phyloP scores from a whole-genome alignment of 768 basidiomycete species.

The Dacryopinax spathularia region DNA sequence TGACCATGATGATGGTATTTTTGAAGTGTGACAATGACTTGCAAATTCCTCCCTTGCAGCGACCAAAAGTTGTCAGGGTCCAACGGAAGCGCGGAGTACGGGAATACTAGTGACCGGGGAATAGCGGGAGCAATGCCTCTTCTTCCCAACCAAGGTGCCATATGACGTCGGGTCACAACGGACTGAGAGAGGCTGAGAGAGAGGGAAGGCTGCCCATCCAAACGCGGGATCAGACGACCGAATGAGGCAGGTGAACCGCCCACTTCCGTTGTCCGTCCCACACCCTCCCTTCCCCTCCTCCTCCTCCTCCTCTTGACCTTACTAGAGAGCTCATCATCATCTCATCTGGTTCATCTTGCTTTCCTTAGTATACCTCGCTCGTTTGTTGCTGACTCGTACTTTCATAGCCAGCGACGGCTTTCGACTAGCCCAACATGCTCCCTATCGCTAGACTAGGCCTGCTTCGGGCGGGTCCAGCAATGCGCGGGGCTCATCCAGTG shows the following conservation, averaged over 20 bases:
- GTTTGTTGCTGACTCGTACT: not conserved
- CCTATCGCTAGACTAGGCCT: slow-evolving; percentile 3
- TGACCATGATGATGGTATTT: too few relatives aligned
- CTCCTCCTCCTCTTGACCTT: not conserved
- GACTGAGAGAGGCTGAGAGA: not conserved
- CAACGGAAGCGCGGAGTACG: too few relatives aligned
- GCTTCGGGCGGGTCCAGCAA: not conserved
- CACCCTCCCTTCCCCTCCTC: not conserved
- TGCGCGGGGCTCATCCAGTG: not conserved
- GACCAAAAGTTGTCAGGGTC: not conserved
- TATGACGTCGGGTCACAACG: slow-evolving; percentile 2
- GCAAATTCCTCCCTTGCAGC: too few relatives aligned
- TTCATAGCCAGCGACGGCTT: not conserved
- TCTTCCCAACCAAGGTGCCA: not conserved
- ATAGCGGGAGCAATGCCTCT: not conserved
- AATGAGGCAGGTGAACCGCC: not conserved
- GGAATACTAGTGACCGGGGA: not conserved
- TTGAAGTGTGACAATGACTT: not conserved
- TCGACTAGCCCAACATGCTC: not conserved
- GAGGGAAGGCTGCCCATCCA: too few relatives aligned
- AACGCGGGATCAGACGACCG: not conserved
- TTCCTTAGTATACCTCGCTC: too few relatives aligned
- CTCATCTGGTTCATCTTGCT: too few relatives aligned
- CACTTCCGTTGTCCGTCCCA: not conserved
- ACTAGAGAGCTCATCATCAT: too few relatives aligned